Percentiles rank a stretch among this genome's conserved stretches.
Evolutionary conservation across 129 eudicot species (phyloP).

Genomic region (Ambrosia trifida): DNA sequence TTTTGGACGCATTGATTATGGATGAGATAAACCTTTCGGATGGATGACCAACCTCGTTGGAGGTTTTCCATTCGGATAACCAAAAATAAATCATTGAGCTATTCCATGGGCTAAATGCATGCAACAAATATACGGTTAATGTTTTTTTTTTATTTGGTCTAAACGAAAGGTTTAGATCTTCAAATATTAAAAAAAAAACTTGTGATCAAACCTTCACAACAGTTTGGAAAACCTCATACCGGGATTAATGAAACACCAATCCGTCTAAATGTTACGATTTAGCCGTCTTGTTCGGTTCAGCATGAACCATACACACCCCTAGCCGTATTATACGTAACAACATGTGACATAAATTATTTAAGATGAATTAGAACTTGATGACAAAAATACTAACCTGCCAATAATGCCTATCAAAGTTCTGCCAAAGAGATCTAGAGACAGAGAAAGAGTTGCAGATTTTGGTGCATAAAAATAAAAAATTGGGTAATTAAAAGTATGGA

Average conservation of each 20-base stretch:
- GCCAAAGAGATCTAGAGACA: neutral
- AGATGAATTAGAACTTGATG: neutral
- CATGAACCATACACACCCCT: neutral
- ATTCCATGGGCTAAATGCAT: no score
- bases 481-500: neutral
- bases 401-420: neutral
- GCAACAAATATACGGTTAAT: no score
- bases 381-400: constrained; percentile 1
- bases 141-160: no score
- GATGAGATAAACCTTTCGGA: no score
- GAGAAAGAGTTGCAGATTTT: neutral
- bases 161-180: neutral
- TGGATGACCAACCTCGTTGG: no score
- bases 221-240: neutral
- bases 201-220: neutral
- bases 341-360: neutral
- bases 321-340: neutral
- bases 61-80: no score
- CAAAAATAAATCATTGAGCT: no score
- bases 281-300: neutral
- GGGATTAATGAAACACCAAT: neutral
- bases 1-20: no score
- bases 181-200: neutral
- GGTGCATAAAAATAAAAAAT: constrained; percentile 6
- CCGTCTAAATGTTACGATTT: neutral